Base-by-base conservation (phyloP, 345 rosid species). In the Pistacia atlantica region DNA sequence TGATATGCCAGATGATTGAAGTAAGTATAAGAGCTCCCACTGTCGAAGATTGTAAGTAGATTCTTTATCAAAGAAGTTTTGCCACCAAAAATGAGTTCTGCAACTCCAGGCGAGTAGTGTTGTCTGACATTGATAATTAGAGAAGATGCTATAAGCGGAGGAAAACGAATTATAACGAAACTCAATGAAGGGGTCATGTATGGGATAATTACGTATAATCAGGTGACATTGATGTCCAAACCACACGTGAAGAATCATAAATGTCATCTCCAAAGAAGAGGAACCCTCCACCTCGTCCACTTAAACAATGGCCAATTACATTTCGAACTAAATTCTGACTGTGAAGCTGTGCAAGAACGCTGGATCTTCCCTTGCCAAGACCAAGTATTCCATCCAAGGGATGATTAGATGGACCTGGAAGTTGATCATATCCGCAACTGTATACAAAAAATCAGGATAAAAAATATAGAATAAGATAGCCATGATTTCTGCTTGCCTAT, bases 11-110 rank as follows among this genome's bases (percentile, higher is more conserved):
- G 80, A 13, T 87, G 85, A 72, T 85, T 90, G 65, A 96, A 79
- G 83, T 96, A 96, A n/a, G 94, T 90, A 73, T 93, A 96, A 28
- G 99, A 91, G 82, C 98, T 92, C 65, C 99, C 99, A 46, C 97
- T 92, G 83, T 96, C 99, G 37, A 96, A 87, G 52, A 84, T 73
- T 46, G 80, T 65, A 3, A 64, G 77, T 56, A 96, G 76, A 79
- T 94, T 88, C 82, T 80, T 89, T 20, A 84, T 25, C 52, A 89
- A 94, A 0, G 97, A 89, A 42, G 91, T 46, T 74, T 84, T 91
- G 42, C 95, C 95, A 8, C 86, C 90, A 62, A 79, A 91, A 18
- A 75, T 18, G 69, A 96, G 90, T 52, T 96, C 97, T 9, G 92
- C 95, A 33, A 65, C 66, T 67, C 97, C 95, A 6, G 97, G 97